phyloP scores from a whole-genome alignment of 2,329 filamentous ascomycete genomes.

The Fusarium solani-melongenae region DNA sequence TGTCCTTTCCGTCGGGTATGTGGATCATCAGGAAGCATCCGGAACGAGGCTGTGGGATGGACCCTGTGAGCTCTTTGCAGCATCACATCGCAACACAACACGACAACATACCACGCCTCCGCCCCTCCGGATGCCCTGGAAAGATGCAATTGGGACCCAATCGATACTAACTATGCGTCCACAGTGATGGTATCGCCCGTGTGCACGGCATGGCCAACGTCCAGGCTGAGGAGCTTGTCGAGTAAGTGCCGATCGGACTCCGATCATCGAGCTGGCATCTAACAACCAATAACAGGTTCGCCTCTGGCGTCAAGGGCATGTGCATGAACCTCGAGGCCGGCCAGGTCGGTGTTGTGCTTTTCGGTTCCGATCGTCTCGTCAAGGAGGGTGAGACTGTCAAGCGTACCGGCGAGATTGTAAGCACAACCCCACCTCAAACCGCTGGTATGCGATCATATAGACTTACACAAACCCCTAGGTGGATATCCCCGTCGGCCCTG shows the following conservation, averaged over 20 bases:
- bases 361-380: slow-evolving; percentile 99
- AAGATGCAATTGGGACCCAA: slow-evolving; percentile 21
- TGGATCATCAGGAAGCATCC: slow-evolving; percentile 49
- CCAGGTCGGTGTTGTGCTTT: slow-evolving; percentile 99
- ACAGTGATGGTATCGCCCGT: slow-evolving; percentile 99
- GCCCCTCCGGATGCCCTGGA: slow-evolving; percentile 23
- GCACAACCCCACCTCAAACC: slow-evolving; percentile 51
- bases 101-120: slow-evolving; percentile 11
- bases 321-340: slow-evolving; percentile 99
- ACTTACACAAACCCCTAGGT: slow-evolving; percentile 69
- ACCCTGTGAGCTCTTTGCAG: slow-evolving; percentile 11
- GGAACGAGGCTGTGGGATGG: slow-evolving; percentile 25
- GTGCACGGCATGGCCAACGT: slow-evolving; percentile 99
- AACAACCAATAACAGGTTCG: slow-evolving; percentile 76
- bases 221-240: slow-evolving; percentile 99
- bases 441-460: not conserved
- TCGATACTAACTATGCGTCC: slow-evolving; percentile 48
- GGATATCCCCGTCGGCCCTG: slow-evolving; percentile 92
- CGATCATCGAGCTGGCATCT: slow-evolving; percentile 14
- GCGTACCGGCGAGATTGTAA: slow-evolving; percentile 99
- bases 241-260: slow-evolving; percentile 73
- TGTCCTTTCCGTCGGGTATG: slow-evolving; percentile 98
- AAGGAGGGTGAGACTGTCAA: slow-evolving; percentile 99
- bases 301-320: slow-evolving; percentile 99
- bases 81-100: slow-evolving; percentile 16